phyloP scores from a whole-genome alignment of 495 filamentous ascomycete genomes.

The Xylaria grammica region DNA sequence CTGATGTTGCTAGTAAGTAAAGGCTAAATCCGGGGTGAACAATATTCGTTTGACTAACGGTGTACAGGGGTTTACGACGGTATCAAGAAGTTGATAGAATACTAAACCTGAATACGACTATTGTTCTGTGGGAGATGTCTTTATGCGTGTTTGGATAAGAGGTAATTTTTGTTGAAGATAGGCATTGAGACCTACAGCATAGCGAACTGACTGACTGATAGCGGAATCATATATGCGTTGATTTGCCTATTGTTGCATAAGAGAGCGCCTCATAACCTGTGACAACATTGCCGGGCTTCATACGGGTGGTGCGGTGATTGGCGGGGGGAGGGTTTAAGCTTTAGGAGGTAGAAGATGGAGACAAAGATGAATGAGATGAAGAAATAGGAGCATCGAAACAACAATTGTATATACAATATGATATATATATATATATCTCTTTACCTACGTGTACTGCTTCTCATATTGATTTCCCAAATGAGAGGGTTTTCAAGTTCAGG shows the following conservation, averaged over 20 bases:
- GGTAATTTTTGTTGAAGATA: not conserved
- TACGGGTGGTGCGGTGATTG: too few species aligned
- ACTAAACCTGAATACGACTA: slow-evolving; percentile 29
- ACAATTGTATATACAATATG: too few species aligned
- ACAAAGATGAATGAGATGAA: too few species aligned
- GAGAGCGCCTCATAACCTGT: too few species aligned
- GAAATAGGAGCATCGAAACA: too few species aligned
- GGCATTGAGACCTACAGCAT: not conserved
- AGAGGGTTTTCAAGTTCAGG: too few species aligned
- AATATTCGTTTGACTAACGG: slow-evolving; percentile 28
- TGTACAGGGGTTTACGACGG: slow-evolving; percentile 58
- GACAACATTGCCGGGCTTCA: too few species aligned
- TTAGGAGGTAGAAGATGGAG: too few species aligned
- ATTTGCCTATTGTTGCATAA: not conserved
- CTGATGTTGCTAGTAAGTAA: slow-evolving; percentile 87
- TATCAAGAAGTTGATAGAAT: slow-evolving; percentile 54
- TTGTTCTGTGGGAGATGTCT: not conserved
- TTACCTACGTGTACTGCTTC: too few species aligned
- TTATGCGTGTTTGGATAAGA: not conserved
- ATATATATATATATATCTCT: too few species aligned
- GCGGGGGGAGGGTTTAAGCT: too few species aligned
- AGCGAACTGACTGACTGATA: not conserved
- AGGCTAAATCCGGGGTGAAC: not conserved
- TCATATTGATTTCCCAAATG: too few species aligned
- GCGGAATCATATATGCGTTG: not conserved